Percentiles rank a stretch among this genome's conserved stretches.
Conservation (phyloP, 1,284 basidiomycete genomes). For the Sanguinoderma infundibulare region DNA sequence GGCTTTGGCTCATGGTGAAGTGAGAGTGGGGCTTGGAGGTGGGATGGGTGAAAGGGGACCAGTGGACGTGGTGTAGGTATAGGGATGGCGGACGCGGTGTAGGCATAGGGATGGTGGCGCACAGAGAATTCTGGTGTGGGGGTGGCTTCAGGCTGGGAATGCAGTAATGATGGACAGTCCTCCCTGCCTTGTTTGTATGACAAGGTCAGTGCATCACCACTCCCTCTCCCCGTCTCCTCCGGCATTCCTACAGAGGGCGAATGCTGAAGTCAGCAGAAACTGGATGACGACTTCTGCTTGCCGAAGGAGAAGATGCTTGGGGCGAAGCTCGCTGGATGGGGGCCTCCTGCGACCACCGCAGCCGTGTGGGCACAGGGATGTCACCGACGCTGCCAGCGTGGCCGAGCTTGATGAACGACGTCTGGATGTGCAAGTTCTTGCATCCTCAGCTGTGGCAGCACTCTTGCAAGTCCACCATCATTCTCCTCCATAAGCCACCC, state of each 20-base stretch:
- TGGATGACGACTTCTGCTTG: constrained; percentile 22
- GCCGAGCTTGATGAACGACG: constrained; percentile 48
- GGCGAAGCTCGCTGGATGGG: constrained; percentile 44
- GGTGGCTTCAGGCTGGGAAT: constrained; percentile 20
- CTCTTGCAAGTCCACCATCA: constrained; percentile 12
- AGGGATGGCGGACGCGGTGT: too few species aligned
- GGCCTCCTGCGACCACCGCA: constrained; percentile 30
- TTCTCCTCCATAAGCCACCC: constrained; percentile 40
- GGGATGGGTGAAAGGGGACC: constrained; percentile 20
- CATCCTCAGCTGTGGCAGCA: constrained; percentile 25
- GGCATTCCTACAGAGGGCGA: constrained; percentile 28
- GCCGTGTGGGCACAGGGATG: constrained; percentile 50
- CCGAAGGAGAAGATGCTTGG: constrained; percentile 53
- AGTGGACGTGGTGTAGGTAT: too few species aligned
- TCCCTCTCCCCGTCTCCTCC: background rate
- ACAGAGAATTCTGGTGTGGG: background rate
- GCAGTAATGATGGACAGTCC: constrained; percentile 12
- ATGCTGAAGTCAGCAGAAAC: constrained; percentile 33
- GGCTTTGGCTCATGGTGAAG: background rate
- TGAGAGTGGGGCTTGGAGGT: constrained; percentile 19
- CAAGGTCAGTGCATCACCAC: background rate
- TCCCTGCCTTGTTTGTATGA: background rate
- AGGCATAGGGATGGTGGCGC: constrained; percentile 55
- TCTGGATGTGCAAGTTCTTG: constrained; percentile 21
- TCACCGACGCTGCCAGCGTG: constrained; percentile 61